Base-by-base conservation (phyloP, 164 flowering plant species). In the Dillenia turbinata region DNA sequence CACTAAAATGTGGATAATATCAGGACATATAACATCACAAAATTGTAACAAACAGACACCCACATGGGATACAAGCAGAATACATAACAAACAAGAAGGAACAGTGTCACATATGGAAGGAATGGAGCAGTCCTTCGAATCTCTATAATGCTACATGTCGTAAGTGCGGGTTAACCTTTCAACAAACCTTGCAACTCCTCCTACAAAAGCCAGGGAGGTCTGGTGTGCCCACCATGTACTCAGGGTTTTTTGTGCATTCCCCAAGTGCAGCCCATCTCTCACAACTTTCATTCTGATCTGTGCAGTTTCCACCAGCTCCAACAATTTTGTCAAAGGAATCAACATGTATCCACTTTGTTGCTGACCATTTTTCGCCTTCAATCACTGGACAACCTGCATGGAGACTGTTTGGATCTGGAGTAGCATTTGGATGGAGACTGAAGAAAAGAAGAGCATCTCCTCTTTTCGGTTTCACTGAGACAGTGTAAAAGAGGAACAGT, bases 351-450 rank as follows among this genome's bases (percentile, higher is more conserved):
- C 99, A 92, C 77, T 95, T 95, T 46, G 99, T 95, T 51, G 99
- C 96, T 8, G 99, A 92, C 99, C 99, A 95, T 74, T 95, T 95
- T 81, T 95, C 99, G 49, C 99, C 99, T 66, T 90, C 87, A 49
- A 88, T 68, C 64, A 95, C 97, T 0, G 97, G 97, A 69, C 97
- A 92, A 0, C 99, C 96, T 6, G 73, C 97, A 67, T 95, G 99
- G 50, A 95, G 94, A 69, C 97, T 95, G 63, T 1, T 57, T 11
- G 72, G 55, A 63, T 92, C 97, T 44, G 97, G 89, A 22, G 65
- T 55, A 3, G 94, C 99, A 66, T 63, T 78, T 16, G 90, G 90
- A 54, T 56, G 72, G 55, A 95, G 97, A 69, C 83, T 91, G 78
- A 86, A 95, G 84, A 95, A 95, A 40, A 95, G 93, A 54, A 95